A percentile compares a stretch with the other conserved stretches of the same genome.
Conservation (phyloP, 768 basidiomycete species). For the Trametes gibbosa region DNA sequence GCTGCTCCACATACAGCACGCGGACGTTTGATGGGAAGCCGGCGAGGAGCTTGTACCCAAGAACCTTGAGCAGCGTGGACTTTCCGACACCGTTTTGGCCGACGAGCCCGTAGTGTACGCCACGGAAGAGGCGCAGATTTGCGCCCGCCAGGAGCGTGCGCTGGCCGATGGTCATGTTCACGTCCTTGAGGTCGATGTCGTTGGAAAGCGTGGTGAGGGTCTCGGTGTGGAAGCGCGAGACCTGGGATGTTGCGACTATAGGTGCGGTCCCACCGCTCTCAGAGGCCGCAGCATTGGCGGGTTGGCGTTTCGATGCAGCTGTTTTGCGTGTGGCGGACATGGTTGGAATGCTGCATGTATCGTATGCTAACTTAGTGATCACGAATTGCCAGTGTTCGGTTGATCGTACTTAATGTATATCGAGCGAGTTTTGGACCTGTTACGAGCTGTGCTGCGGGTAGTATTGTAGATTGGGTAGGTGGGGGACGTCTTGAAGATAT, state of each 20-base stretch:
- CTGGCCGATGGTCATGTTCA: conserved; percentile 7
- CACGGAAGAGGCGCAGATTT: conserved; percentile 18
- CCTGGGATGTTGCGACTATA: conserved; percentile 15
- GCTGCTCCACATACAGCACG: conserved; percentile 95
- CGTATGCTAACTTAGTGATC: too few species aligned
- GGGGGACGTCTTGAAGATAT: neutral
- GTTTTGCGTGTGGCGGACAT: conserved; percentile 3
- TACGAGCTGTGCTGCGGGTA: too few species aligned
- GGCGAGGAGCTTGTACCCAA: conserved; percentile 66
- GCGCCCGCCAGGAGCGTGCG: conserved; percentile 14
- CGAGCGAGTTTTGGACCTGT: neutral
- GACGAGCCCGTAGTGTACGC: conserved; percentile 45
- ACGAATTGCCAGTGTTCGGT: too few species aligned
- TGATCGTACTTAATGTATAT: too few species aligned
- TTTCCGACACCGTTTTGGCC: conserved; percentile 96
- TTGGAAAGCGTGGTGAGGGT: conserved; percentile 16
- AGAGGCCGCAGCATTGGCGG: neutral
- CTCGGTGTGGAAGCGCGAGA: conserved; percentile 19
- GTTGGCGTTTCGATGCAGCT: neutral
- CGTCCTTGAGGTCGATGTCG: conserved; percentile 20
- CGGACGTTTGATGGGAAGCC: conserved; percentile 83
- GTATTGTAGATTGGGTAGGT: neutral
- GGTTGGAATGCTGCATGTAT: neutral
- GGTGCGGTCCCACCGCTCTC: neutral
- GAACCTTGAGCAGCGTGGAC: conserved; percentile 68